Evolutionary conservation across 106 monocot species (phyloP).

Genomic region (Agapanthus africanus): DNA sequence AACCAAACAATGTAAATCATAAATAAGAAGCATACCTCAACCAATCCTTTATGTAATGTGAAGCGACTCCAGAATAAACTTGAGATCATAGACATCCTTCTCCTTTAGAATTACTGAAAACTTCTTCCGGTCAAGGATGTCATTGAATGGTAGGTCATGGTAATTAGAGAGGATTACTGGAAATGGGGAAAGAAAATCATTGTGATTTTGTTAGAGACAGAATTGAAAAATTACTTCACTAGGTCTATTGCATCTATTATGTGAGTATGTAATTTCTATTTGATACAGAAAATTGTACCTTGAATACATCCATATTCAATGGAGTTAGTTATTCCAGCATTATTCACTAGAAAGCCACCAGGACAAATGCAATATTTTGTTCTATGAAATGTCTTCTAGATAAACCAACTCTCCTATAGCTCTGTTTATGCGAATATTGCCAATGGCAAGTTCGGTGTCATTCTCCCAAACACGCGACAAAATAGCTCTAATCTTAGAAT

Average conservation of each 20-base stretch:
- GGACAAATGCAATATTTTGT: conserved; percentile 98
- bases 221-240: not conserved
- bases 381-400: conserved; percentile 75
- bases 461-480: conserved; percentile 93
- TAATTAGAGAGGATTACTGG: conserved; percentile 90
- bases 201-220: not conserved
- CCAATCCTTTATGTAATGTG: conserved; percentile 52
- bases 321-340: conserved; percentile 86
- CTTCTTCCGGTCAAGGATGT: conserved; percentile 80
- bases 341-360: conserved; percentile 97
- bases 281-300: conserved; percentile 24
- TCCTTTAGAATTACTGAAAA: conserved; percentile 76
- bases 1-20: too few species aligned
- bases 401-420: conserved; percentile 83
- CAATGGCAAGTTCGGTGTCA: conserved; percentile 93
- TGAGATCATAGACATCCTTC: conserved; percentile 84
- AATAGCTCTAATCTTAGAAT: conserved; percentile 96
- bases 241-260: too few species aligned
- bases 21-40: conserved; percentile 46
- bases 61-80: conserved; percentile 69
- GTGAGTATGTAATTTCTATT: too few species aligned
- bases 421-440: conserved; percentile 88
- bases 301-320: conserved; percentile 96
- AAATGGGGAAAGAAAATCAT: conserved; percentile 10
- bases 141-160: conserved; percentile 89